These are phyloP conservation scores for Trichoderma semiorbis DNA, from an alignment of 2,329 filamentous ascomycete species.

Conservation along the genomic window DNA sequence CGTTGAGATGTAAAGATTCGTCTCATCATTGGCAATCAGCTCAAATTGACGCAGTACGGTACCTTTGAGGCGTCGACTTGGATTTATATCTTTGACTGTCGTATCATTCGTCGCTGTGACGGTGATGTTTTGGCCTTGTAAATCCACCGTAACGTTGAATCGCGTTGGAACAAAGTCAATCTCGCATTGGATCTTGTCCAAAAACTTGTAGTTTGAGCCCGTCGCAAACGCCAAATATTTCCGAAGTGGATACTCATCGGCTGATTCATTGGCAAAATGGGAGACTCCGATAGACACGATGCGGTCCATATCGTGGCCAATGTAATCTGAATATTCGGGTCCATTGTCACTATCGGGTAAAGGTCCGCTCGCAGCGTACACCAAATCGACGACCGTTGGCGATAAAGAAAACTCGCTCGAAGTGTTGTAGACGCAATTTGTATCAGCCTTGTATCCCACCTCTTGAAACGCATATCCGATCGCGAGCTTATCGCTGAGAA, in stretches of 20 bases:
- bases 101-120: neutral
- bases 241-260: neutral
- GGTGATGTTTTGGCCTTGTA: neutral
- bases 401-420: too few relatives aligned
- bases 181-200: neutral
- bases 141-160: neutral
- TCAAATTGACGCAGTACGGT: neutral
- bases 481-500: too few relatives aligned
- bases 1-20: neutral
- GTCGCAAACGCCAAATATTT: neutral
- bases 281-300: neutral
- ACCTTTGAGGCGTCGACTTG: neutral
- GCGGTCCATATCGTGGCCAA: neutral
- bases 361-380: neutral
- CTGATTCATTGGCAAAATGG: neutral
- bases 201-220: neutral
- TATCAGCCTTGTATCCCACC: too few relatives aligned
- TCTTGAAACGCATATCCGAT: too few relatives aligned
- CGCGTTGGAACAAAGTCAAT: neutral
- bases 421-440: too few relatives aligned
- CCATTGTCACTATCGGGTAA: neutral
- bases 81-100: neutral
- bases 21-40: neutral
- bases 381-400: neutral
- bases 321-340: neutral